A percentile compares a stretch with the other conserved stretches of the same genome.
Evolutionary conservation across 208 protist species (phyloP).

Genomic region (Lotmaria passim): DNA sequence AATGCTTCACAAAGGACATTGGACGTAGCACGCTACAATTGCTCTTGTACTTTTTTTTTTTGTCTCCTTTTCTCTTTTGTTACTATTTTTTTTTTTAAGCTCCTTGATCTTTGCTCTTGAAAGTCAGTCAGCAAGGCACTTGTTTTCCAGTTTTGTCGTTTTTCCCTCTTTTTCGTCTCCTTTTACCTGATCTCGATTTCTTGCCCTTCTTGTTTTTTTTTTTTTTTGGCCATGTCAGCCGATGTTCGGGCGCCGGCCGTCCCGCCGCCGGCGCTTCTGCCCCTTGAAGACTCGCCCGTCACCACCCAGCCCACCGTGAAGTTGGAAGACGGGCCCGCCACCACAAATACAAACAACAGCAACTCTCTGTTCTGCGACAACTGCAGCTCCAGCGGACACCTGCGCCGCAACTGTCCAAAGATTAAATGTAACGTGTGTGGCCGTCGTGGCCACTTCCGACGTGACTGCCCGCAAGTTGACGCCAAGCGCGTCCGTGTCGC

Average conservation of each 20-base stretch:
- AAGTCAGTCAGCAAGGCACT: neutral
- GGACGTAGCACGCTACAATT: no score
- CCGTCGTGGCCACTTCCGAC: conserved; percentile 60
- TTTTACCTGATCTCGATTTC: no score
- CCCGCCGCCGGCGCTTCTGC: conserved; percentile 33
- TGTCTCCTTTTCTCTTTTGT: neutral
- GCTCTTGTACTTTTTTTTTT: neutral
- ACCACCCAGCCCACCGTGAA: conserved; percentile 23
- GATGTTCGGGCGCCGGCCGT: neutral
- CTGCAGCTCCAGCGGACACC: conserved; percentile 48
- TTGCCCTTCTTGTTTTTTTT: conserved; percentile 13
- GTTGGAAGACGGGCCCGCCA: neutral
- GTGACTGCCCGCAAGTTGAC: conserved; percentile 51
- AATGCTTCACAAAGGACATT: no score
- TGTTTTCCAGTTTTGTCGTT: conserved; percentile 8
- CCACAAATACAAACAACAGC: conserved; percentile 1
- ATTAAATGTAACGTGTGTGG: conserved; percentile 65
- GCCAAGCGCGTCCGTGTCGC: conserved; percentile 18
- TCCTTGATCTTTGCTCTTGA: neutral
- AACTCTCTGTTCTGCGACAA: conserved; percentile 39
- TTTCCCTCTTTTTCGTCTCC: conserved; percentile 2
- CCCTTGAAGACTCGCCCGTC: conserved; percentile 21
- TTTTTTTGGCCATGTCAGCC: conserved; percentile 3
- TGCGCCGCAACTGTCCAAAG: conserved; percentile 62
- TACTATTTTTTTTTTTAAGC: neutral